These are phyloP conservation scores for Lentinus polychrous DNA, from an alignment of 1,284 basidiomycete genomes.

Conservation along the genomic window DNA sequence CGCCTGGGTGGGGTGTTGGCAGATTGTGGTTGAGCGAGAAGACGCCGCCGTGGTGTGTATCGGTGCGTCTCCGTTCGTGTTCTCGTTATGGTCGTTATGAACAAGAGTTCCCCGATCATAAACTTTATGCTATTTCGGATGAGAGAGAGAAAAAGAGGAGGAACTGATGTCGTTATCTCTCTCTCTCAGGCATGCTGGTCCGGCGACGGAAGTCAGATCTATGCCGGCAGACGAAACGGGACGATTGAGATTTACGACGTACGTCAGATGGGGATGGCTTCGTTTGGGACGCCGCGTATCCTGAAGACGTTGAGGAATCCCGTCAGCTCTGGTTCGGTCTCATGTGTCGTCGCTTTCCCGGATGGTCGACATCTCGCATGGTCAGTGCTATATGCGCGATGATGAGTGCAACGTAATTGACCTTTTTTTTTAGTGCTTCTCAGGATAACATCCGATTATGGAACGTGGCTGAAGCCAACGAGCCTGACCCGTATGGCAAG, in stretches of 20 bases:
- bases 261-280: constrained; percentile 50
- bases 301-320: constrained; percentile 84
- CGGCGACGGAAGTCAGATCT: constrained; percentile 80
- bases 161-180: background rate
- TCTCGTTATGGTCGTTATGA: constrained; percentile 6
- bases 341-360: constrained; percentile 85
- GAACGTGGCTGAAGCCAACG: constrained; percentile 79
- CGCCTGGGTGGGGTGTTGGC: constrained; percentile 66
- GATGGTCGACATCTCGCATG: constrained; percentile 87
- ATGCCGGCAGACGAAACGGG: constrained; percentile 88
- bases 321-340: constrained; percentile 84
- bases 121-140: too few relatives aligned
- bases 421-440: constrained; percentile 57
- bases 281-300: constrained; percentile 58
- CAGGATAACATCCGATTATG: constrained; percentile 92
- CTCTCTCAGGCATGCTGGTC: constrained; percentile 84
- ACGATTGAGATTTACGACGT: constrained; percentile 95
- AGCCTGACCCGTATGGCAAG: constrained; percentile 53
- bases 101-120: too few relatives aligned
- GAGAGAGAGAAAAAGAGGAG: too few relatives aligned
- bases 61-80: constrained; percentile 42
- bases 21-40: constrained; percentile 83
- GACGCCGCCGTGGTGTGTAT: constrained; percentile 94
- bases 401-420: background rate
- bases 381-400: constrained; percentile 36